phyloP scores from a whole-genome alignment of 495 filamentous ascomycete species.

The Pyronema domesticum region DNA sequence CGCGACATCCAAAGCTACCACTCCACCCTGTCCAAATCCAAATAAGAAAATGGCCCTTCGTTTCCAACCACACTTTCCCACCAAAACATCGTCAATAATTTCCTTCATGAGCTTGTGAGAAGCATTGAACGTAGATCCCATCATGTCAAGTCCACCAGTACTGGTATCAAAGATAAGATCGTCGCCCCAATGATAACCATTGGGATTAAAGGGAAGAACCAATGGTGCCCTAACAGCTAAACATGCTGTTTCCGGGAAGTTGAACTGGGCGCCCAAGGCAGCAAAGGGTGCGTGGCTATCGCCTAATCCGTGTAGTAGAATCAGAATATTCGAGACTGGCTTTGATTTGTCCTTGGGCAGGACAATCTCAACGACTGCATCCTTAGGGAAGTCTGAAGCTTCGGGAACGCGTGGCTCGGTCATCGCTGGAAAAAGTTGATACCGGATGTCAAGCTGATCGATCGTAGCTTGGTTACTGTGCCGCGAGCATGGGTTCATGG shows the following conservation, averaged over 20 bases:
- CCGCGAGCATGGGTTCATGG: too few species aligned
- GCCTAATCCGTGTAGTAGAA: constrained; percentile 83
- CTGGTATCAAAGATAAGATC: constrained; percentile 51
- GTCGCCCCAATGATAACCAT: constrained; percentile 86
- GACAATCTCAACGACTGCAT: background rate
- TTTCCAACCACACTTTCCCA: constrained; percentile 53
- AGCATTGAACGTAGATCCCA: constrained; percentile 54
- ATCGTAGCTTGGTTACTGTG: too few species aligned
- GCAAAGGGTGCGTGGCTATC: constrained; percentile 56
- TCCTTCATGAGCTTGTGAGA: constrained; percentile 31
- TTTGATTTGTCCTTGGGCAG: background rate
- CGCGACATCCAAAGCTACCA: constrained; percentile 46
- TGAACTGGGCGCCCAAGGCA: constrained; percentile 50
- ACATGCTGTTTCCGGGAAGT: constrained; percentile 61
- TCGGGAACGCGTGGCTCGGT: constrained; percentile 1
- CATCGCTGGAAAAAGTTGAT: background rate
- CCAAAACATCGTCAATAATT: constrained; percentile 42
- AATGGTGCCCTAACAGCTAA: constrained; percentile 57
- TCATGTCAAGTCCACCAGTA: constrained; percentile 47
- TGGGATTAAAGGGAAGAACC: constrained; percentile 54
- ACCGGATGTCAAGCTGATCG: too few species aligned
- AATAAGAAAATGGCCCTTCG: constrained; percentile 53
- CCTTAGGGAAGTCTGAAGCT: background rate
- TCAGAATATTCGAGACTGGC: constrained; percentile 47
- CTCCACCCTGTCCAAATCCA: constrained; percentile 79